Evolutionary conservation across 202 grass and related monocot species (phyloP), one percentile per base, ranked within the genome.

Genomic region (Panicum hallii): DNA sequence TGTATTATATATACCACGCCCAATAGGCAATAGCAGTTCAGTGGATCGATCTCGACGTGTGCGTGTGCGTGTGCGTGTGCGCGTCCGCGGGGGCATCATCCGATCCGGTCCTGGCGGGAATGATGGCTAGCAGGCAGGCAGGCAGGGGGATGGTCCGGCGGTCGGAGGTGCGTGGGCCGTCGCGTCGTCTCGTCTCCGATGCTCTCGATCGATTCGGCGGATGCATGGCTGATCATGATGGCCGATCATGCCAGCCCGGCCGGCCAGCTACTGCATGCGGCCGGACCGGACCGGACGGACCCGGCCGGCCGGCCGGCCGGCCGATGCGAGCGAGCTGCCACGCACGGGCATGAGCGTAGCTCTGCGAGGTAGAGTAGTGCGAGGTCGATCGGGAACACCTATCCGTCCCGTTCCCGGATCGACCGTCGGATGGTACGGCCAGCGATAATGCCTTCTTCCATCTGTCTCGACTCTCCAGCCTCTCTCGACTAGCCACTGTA

Each of bases 121-220:
- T 82, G 71, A 87, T 87, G 46, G 48, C 63, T 30, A 44, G 19
- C 7, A 14, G 41, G 22, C 48, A 14, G 41, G 22, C 48, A 38
- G 42, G 14, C 52, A 50, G 43, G 42, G 42, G 68, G 41, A 50
- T 50, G 70, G 46, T 50, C 70, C 23, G 46, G 13, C 46, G 70
- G 70, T 72, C 69, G 46, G 67, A 45, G 6, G 11, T 26, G 26
- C 26, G 26, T 28, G 1, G 44, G 7, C 55, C n/a, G 57, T 26
- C 57, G 56, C 20, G 56, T 23, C 56, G 57, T 61, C 57, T 74
- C 67, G 71, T 70, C 79, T 77, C 20, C 52, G 71, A 71, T 44
- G 79, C 62, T 82, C 84, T 86, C 69, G 84, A 74, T 75, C 17
- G 52, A 69, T 17, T 17, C 53, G 72, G 11, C 19, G 11, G 38